A percentile compares a stretch with the other conserved stretches of the same genome.
These are phyloP conservation scores for Spizellomyces punctatus DNA, from an alignment of 192 early-diverging fungal genomes.

Conservation along the genomic window DNA sequence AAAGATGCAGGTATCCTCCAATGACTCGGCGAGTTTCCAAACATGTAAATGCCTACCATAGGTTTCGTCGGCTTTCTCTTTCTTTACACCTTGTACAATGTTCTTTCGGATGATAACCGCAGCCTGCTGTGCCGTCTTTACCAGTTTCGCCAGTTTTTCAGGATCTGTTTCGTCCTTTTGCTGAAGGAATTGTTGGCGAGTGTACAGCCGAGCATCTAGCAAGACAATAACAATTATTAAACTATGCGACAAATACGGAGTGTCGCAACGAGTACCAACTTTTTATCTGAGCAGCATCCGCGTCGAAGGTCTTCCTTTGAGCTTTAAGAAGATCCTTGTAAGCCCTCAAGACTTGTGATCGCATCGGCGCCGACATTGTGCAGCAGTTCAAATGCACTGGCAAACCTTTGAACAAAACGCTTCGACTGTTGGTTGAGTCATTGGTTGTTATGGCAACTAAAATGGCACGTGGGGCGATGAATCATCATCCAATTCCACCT, in stretches of 20 bases:
- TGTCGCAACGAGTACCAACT: neutral
- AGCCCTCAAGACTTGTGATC: conserved; percentile 24
- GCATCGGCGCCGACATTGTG: conserved; percentile 6
- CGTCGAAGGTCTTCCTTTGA: conserved; percentile 27
- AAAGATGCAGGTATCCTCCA: too few species aligned
- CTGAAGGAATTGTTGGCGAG: conserved; percentile 22
- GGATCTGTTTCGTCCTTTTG: conserved; percentile 19
- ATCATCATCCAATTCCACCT: too few species aligned
- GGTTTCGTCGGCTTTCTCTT: conserved; percentile 6
- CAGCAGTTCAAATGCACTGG: too few species aligned
- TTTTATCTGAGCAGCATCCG: conserved; percentile 12
- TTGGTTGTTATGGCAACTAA: too few species aligned
- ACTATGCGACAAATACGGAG: neutral
- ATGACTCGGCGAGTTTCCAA: neutral
- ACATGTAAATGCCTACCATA: conserved; percentile 7
- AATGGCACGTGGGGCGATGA: too few species aligned
- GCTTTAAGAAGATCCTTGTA: conserved; percentile 34
- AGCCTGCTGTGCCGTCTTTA: conserved; percentile 24
- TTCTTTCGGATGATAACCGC: conserved; percentile 34
- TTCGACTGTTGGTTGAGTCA: too few species aligned
- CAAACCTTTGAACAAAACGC: too few species aligned
- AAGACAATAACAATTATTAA: neutral
- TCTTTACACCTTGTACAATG: conserved; percentile 34
- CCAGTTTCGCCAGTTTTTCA: conserved; percentile 15
- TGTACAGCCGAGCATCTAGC: conserved; percentile 16